Conservation (phyloP, 2,329 filamentous ascomycete genomes). For the Geosmithia morbida region DNA sequence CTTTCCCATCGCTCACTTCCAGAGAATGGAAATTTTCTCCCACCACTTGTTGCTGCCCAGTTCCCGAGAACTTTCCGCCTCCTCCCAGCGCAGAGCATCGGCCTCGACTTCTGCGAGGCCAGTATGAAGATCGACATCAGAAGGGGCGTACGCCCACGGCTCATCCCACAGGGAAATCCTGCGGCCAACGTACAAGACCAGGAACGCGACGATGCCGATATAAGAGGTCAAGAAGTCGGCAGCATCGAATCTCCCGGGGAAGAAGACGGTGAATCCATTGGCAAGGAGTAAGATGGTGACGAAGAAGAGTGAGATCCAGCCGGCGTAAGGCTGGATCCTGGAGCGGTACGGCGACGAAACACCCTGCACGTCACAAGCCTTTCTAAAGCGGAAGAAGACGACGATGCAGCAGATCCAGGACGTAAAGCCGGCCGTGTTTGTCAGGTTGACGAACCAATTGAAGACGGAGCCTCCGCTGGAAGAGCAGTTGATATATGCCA, state of each 20-base stretch:
- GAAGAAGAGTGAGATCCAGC: constrained; percentile 7
- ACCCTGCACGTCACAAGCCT: constrained; percentile 2
- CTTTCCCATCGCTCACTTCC: too few relatives aligned
- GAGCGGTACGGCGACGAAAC: constrained; percentile 5
- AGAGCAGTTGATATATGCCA: constrained; percentile 44
- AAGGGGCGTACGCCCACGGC: too few relatives aligned
- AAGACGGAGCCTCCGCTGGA: constrained; percentile 42
- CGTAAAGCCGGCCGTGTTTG: constrained; percentile 5
- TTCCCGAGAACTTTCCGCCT: too few relatives aligned
- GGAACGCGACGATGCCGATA: constrained; percentile 12
- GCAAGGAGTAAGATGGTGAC: constrained; percentile 4
- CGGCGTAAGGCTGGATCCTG: constrained; percentile 7
- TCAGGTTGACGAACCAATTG: constrained; percentile 35
- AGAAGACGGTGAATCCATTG: constrained; percentile 9
- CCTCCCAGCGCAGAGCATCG: too few relatives aligned
- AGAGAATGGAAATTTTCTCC: too few relatives aligned
- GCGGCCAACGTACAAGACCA: neutral
- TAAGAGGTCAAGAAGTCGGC: constrained; percentile 13
- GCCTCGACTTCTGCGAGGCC: too few relatives aligned
- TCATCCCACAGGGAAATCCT: too few relatives aligned
- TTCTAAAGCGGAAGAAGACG: constrained; percentile 6
- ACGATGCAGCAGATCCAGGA: constrained; percentile 6
- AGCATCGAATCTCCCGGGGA: constrained; percentile 8
- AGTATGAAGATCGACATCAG: too few relatives aligned
- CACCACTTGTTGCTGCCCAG: too few relatives aligned